Percentiles rank a stretch among this genome's conserved stretches.
phyloP scores from a whole-genome alignment of 192 early-diverging fungal species.

The Umbelopsis isabellina region DNA sequence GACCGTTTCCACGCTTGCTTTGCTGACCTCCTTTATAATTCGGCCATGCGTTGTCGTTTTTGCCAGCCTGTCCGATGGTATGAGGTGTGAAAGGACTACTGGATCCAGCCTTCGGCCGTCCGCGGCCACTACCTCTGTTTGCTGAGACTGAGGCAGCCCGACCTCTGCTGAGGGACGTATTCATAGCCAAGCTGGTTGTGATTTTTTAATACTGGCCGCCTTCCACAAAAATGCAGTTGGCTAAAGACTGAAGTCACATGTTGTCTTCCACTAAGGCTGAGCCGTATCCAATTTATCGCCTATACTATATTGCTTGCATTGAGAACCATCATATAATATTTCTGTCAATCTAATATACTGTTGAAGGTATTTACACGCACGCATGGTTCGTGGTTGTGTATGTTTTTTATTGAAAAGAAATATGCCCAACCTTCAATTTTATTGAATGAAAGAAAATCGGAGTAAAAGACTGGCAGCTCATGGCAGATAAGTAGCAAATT shows the following conservation, averaged over 20 bases:
- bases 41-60: neutral
- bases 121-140: constrained; percentile 14
- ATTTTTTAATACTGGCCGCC: neutral
- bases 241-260: neutral
- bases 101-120: neutral
- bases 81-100: neutral
- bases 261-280: too few species aligned
- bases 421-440: neutral
- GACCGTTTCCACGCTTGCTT: neutral
- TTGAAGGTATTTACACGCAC: too few species aligned
- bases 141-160: neutral
- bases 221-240: neutral
- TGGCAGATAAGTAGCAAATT: too few species aligned
- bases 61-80: neutral
- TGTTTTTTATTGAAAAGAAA: neutral
- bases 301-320: too few species aligned
- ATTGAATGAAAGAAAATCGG: too few species aligned
- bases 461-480: too few species aligned
- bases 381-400: neutral
- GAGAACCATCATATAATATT: too few species aligned
- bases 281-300: too few species aligned
- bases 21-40: neutral
- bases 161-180: constrained; percentile 7
- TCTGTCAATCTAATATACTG: too few species aligned
- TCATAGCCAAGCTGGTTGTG: constrained; percentile 3